A percentile compares a stretch with the other conserved stretches of the same genome.
phyloP scores from a whole-genome alignment of 768 basidiomycete genomes.

The Polyporus arcularius region DNA sequence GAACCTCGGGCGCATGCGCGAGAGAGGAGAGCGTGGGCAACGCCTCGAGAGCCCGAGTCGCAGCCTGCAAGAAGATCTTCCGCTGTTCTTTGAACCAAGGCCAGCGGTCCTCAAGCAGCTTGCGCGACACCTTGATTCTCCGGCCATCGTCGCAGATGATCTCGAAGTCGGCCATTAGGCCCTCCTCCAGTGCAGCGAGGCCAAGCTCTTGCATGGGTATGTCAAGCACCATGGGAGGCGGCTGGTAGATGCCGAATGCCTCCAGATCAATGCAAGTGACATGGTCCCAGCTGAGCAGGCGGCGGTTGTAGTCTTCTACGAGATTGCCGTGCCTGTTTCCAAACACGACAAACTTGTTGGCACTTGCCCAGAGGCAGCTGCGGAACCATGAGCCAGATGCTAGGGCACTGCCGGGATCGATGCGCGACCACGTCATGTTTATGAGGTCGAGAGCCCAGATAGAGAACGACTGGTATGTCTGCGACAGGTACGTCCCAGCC shows the following conservation, averaged over 20 bases:
- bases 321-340: constrained; percentile 88
- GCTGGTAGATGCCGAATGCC: constrained; percentile 94
- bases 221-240: constrained; percentile 67
- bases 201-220: constrained; percentile 83
- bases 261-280: constrained; percentile 90
- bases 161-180: constrained; percentile 85
- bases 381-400: constrained; percentile 94
- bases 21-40: constrained; percentile 65
- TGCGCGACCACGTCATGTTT: constrained; percentile 82
- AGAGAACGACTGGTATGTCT: constrained; percentile 91
- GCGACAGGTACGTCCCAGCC: constrained; percentile 93
- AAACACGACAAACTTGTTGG: constrained; percentile 87
- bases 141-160: constrained; percentile 90
- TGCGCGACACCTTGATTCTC: constrained; percentile 78
- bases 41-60: constrained; percentile 54
- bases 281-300: constrained; percentile 89
- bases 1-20: constrained; percentile 61
- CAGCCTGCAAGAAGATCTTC: constrained; percentile 55
- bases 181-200: constrained; percentile 80
- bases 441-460: constrained; percentile 93
- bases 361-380: constrained; percentile 82
- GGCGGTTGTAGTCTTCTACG: constrained; percentile 90
- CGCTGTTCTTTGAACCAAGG: constrained; percentile 89
- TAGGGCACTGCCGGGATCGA: constrained; percentile 86
- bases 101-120: constrained; percentile 89